Conservation (phyloP, 2,329 filamentous ascomycete genomes). For the Phymatotrichopsis omnivora region DNA sequence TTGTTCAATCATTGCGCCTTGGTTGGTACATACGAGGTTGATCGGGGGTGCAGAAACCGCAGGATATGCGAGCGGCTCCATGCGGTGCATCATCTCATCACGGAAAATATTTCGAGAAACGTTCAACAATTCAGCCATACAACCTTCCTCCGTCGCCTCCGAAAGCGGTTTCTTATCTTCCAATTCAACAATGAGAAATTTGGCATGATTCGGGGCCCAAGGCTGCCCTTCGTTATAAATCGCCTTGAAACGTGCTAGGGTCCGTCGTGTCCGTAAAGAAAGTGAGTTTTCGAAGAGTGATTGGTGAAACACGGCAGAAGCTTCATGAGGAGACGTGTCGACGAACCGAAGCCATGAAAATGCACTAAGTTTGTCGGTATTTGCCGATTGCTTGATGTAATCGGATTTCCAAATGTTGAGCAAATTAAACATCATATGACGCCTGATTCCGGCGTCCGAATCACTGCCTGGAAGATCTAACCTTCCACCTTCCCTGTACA, state of each 20-base stretch:
- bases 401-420: slow-evolving; percentile 87
- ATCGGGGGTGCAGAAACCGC: slow-evolving; percentile 76
- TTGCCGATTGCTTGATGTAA: slow-evolving; percentile 55
- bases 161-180: slow-evolving; percentile 56
- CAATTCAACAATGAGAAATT: slow-evolving; percentile 70
- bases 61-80: slow-evolving; percentile 75
- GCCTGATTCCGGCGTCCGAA: slow-evolving; percentile 71
- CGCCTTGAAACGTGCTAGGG: slow-evolving; percentile 56
- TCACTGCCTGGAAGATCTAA: slow-evolving; percentile 61
- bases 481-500: slow-evolving; percentile 74
- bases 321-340: slow-evolving; percentile 64
- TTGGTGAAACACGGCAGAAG: slow-evolving; percentile 56
- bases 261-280: slow-evolving; percentile 40
- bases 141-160: slow-evolving; percentile 60
- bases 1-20: slow-evolving; percentile 54
- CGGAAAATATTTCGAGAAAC: slow-evolving; percentile 57
- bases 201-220: slow-evolving; percentile 61
- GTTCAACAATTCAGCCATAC: slow-evolving; percentile 67
- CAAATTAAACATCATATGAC: slow-evolving; percentile 62
- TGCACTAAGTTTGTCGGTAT: slow-evolving; percentile 45
- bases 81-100: slow-evolving; percentile 59
- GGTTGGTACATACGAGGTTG: slow-evolving; percentile 64
- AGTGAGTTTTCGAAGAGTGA: slow-evolving; percentile 66
- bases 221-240: slow-evolving; percentile 57
- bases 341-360: slow-evolving; percentile 90